Base-by-base conservation (phyloP, 2,329 filamentous ascomycete genomes). In the Cladophialophora exuberans region DNA sequence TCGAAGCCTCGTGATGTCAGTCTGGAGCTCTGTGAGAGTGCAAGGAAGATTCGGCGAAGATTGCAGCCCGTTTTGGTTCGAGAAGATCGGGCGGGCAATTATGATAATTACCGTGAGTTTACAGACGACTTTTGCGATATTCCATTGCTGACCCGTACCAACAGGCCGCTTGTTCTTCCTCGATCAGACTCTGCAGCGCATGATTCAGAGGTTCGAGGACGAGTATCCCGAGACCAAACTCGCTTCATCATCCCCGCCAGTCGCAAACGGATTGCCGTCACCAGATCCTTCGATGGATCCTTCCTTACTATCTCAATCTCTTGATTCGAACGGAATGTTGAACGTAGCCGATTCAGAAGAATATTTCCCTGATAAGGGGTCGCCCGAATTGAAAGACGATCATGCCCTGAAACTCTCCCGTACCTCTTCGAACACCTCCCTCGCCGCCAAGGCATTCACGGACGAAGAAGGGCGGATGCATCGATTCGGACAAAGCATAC, bases 141-240 rank as follows among this genome's bases (percentile, higher is more conserved):
- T 26, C 49, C 42, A 13, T 62, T 62, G 52, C 68, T 73, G 61
- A 73, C 52, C 17, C 39, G 26, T 25, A 11, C 41, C 17, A 45
- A n/a, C 57, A 89, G 86, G 84, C 30, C 87, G 88, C 44, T 82
- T 97, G 17, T 78, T 87, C 38, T 96, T 96, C 81, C 82, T 99
- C 25, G 91, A 97, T 66, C 80, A 88, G 57, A 97, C 94, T 0
- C 79, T 99, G 7, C 82, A 91, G 66, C 87, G 88, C 62, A 97
- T 97, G 75, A 97, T 97, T 67, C 86, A 90, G 69, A 88, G 94
- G 23, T 99, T 97, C 69, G 94, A 97, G 70, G 89, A 96, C 69
- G 93, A 97, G 71, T 97, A 91, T 66, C 94, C 94, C 0, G 93
- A 97, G 68, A 30, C 77, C 83, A 36, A 63, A 67, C 13, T 65